Percentiles rank a stretch among this genome's conserved stretches.
Evolutionary conservation across 108 stramenopile species (phyloP).

Genomic region (Bacterosira constricta): DNA sequence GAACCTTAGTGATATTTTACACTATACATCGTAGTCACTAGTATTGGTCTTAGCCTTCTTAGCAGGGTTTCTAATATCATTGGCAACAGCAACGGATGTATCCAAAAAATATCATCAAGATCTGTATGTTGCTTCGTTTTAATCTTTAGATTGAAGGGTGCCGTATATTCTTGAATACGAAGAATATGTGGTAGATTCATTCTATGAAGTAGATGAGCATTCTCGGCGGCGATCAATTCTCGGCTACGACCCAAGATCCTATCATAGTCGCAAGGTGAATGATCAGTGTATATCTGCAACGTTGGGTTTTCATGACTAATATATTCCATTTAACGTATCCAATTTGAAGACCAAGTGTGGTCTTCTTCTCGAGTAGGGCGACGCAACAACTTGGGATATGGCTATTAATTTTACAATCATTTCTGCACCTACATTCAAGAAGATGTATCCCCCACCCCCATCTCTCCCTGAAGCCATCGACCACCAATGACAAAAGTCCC

Average conservation of each 20-base stretch:
- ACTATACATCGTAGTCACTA: too few species aligned
- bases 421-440: conserved; percentile 17
- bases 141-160: too few species aligned
- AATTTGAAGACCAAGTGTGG: conserved; percentile 11
- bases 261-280: conserved; percentile 5
- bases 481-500: background rate
- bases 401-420: background rate
- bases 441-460: conserved; percentile 9
- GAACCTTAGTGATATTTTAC: too few species aligned
- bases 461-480: background rate
- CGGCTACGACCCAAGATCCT: background rate
- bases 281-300: background rate
- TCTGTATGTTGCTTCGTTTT: too few species aligned
- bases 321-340: conserved; percentile 2
- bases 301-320: background rate
- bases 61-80: too few species aligned
- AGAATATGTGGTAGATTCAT: too few species aligned
- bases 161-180: too few species aligned
- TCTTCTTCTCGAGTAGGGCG: conserved; percentile 6
- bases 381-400: conserved; percentile 13
- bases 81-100: too few species aligned
- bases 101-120: too few species aligned
- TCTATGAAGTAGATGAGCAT: too few species aligned
- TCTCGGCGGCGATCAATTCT: background rate
- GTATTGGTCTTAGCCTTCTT: too few species aligned